Evolutionary conservation across 768 basidiomycete genomes (phyloP).

Genomic region (Suillus americanus): DNA sequence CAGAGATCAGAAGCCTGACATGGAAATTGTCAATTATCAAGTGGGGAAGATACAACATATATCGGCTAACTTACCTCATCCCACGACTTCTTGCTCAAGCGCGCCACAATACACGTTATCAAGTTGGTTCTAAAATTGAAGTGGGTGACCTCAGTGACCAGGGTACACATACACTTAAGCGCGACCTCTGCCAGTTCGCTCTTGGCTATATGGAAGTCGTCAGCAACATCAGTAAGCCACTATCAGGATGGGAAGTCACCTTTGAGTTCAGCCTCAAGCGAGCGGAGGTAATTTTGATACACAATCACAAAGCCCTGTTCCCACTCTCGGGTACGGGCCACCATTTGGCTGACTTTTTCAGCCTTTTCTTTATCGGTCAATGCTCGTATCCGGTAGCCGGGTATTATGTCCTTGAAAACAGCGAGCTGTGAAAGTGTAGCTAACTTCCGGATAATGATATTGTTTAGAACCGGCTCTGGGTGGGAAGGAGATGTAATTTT

Average conservation of each 20-base stretch:
- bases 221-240: constrained; percentile 4
- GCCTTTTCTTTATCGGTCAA: constrained; percentile 88
- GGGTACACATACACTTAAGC: constrained; percentile 84
- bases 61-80: constrained; percentile 61
- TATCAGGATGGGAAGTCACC: constrained; percentile 33
- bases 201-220: constrained; percentile 45
- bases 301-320: constrained; percentile 89
- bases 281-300: constrained; percentile 87
- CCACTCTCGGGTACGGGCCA: constrained; percentile 87
- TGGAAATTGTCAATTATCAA: constrained; percentile 9
- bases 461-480: constrained; percentile 72
- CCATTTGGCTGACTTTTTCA: constrained; percentile 94
- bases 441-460: constrained; percentile 79
- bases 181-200: constrained; percentile 65
- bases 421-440: constrained; percentile 89
- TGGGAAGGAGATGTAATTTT: constrained; percentile 69
- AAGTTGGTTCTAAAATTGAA: constrained; percentile 97
- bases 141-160: constrained; percentile 81
- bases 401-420: constrained; percentile 94
- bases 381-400: constrained; percentile 91
- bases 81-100: constrained; percentile 85
- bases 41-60: constrained; percentile 13
- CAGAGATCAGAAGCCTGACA: constrained; percentile 82
- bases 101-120: constrained; percentile 82
- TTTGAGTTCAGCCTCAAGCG: constrained; percentile 86